These are phyloP conservation scores for Apiospora aurea DNA, from an alignment of 2,329 filamentous ascomycete genomes.

Conservation along the genomic window DNA sequence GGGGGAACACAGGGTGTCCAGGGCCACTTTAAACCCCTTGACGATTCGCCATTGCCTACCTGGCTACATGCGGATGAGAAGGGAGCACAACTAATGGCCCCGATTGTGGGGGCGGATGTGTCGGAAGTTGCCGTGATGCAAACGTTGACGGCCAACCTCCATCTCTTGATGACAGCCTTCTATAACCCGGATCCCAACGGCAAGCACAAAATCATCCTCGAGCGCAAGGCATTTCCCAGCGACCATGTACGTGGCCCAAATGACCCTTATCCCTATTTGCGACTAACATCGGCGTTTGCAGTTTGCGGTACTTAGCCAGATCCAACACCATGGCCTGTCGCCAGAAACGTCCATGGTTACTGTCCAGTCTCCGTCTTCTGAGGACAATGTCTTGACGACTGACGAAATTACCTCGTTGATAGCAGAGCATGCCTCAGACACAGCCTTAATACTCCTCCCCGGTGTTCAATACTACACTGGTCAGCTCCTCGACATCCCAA, in stretches of 20 bases:
- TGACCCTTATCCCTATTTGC: conserved; percentile 32
- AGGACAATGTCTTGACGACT: conserved; percentile 65
- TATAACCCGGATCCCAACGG: conserved; percentile 69
- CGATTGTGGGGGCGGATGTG: conserved; percentile 72
- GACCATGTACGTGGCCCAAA: conserved; percentile 67
- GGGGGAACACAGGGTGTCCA: conserved; percentile 81
- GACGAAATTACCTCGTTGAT: conserved; percentile 73
- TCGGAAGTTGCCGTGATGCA: conserved; percentile 82
- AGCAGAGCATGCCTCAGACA: conserved; percentile 67
- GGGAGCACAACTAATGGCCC: conserved; percentile 70
- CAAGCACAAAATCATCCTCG: conserved; percentile 77
- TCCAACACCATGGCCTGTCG: conserved; percentile 70
- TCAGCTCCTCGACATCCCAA: conserved; percentile 76
- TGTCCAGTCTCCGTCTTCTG: conserved; percentile 62
- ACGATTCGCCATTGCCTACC: conserved; percentile 65
- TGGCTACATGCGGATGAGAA: conserved; percentile 78
- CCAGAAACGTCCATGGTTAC: conserved; percentile 72
- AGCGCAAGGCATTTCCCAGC: conserved; percentile 82
- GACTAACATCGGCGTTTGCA: conserved; percentile 41
- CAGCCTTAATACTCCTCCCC: conserved; percentile 76
- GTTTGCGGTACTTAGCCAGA: conserved; percentile 81
- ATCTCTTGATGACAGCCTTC: conserved; percentile 80
- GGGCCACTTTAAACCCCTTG: conserved; percentile 74
- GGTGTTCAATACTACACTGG: conserved; percentile 85
- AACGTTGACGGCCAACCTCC: conserved; percentile 79